phyloP scores from a whole-genome alignment of 345 rosid species.

The Aegle marmelos region DNA sequence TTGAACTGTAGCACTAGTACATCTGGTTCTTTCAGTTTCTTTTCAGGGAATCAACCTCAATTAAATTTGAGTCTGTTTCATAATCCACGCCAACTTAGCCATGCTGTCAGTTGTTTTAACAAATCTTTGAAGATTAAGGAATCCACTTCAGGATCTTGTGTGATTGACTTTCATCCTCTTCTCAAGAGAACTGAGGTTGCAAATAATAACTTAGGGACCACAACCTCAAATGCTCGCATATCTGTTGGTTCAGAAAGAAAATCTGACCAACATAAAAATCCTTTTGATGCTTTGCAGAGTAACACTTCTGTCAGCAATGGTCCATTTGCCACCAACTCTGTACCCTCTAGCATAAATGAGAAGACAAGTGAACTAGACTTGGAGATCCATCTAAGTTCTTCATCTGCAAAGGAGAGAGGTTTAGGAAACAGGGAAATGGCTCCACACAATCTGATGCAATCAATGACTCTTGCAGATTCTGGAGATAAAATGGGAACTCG shows the following conservation, averaged over 20 bases:
- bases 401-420: slow-evolving; percentile 37
- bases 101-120: slow-evolving; percentile 29
- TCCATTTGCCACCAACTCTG: slow-evolving; percentile 24
- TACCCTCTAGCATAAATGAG: slow-evolving; percentile 32
- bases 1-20: slow-evolving; percentile 31
- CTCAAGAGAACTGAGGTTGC: slow-evolving; percentile 59
- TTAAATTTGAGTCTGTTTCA: slow-evolving; percentile 73
- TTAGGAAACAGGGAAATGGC: slow-evolving; percentile 29
- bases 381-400: slow-evolving; percentile 73
- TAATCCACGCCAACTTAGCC: slow-evolving; percentile 50
- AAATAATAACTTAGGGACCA: slow-evolving; percentile 23
- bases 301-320: slow-evolving; percentile 27
- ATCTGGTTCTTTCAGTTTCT: slow-evolving; percentile 66
- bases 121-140: slow-evolving; percentile 42
- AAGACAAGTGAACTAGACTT: slow-evolving; percentile 55
- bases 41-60: slow-evolving; percentile 75
- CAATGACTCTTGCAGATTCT: slow-evolving; percentile 15
- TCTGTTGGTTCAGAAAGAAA: slow-evolving; percentile 34
- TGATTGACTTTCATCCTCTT: slow-evolving; percentile 86
- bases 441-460: slow-evolving; percentile 20
- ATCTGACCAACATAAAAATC: slow-evolving; percentile 33
- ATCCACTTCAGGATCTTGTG: slow-evolving; percentile 36
- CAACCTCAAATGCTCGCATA: slow-evolving; percentile 28
- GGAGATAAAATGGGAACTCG: slow-evolving; percentile 22
- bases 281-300: slow-evolving; percentile 32